Base-by-base conservation (phyloP, 805 yeast species). In the Wickerhamiella allomyrinae region DNA sequence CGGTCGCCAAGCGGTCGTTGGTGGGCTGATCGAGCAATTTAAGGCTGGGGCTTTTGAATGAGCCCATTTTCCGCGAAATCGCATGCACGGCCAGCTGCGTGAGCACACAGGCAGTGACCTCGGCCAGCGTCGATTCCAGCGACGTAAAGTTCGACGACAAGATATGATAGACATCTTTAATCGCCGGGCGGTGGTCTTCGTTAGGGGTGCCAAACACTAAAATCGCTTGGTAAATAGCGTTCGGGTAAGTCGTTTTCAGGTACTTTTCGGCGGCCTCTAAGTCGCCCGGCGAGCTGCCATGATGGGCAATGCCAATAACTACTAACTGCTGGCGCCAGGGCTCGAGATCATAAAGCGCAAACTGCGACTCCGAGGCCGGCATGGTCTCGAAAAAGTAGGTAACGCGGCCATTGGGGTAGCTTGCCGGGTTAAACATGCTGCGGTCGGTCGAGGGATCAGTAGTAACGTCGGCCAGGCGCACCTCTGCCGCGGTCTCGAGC, bases 301-400 rank as follows among this genome's bases (percentile, higher is more conserved):
- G 57, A 21, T 64, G 61, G 1, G 60, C 55, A 20, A 75, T 49
- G 3, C 76, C 79, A 36, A 75, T 56, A 1, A 59, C 62, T 37
- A 55, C 49, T 50, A 84, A 73, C 0, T 81, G 74, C 55, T 85
- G 84, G 40, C 96, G 63, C 59, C 73, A 85, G 1, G 95, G 94
- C 60, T 91, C 96, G 48, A 89, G 76, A 58, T 89, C 97, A 50
- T 80, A 83, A 34, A 89, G 63, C 41, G 80, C 77, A 6, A 77
- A 60, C 21, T 79, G 69, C 33, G 74, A 76, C n/a, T 67, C 68
- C 42, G 74, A 78, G 1, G 70, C 63, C 6, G 62, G 54, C 0
- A 70, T 51, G 1, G 70, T 59, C 10, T 61, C 58, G 48, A 75
- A 74, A 43, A 76, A 77, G 53, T 71, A 82, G 11, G 76, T 57